A percentile compares a stretch with the other conserved stretches of the same genome.
phyloP scores from a whole-genome alignment of 495 filamentous ascomycete species.

The Gamarada debralockiae region DNA sequence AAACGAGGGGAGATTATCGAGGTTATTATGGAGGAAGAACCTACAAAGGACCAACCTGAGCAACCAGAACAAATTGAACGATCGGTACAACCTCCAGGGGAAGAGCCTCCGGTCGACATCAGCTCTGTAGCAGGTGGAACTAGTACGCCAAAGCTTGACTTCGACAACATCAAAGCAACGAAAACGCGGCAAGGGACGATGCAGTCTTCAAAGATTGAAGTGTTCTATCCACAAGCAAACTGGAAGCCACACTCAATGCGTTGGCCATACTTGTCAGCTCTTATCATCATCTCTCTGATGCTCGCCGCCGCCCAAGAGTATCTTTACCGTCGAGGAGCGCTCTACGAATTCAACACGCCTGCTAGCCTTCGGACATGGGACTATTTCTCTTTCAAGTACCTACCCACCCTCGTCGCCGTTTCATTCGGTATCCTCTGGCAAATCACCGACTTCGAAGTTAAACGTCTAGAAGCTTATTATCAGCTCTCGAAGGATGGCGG shows the following conservation, averaged over 20 bases:
- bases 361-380: slow-evolving; percentile 42
- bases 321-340: slow-evolving; percentile 47
- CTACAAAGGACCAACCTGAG: no score
- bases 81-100: slow-evolving; percentile 9
- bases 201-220: slow-evolving; percentile 27
- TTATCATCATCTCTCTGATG: slow-evolving; percentile 53
- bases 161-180: not conserved
- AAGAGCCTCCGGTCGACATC: slow-evolving; percentile 31
- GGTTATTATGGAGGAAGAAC: slow-evolving; percentile 40
- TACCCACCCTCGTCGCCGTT: slow-evolving; percentile 65
- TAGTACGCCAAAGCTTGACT: not conserved
- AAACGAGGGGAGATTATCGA: slow-evolving; percentile 47
- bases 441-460: slow-evolving; percentile 69
- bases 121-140: slow-evolving; percentile 28
- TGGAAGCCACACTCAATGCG: slow-evolving; percentile 73
- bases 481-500: slow-evolving; percentile 64
- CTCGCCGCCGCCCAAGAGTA: slow-evolving; percentile 56
- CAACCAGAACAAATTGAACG: no score
- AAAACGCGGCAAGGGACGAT: slow-evolving; percentile 1
- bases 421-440: slow-evolving; percentile 73
- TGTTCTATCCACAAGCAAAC: slow-evolving; percentile 57
- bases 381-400: slow-evolving; percentile 71
- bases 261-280: slow-evolving; percentile 53
- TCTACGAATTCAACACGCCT: slow-evolving; percentile 49
- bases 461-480: slow-evolving; percentile 70